Evolutionary conservation across 306 rosid genomes (phyloP), one percentile per base, ranked within the genome.

Genomic region (Vigna angularis): DNA sequence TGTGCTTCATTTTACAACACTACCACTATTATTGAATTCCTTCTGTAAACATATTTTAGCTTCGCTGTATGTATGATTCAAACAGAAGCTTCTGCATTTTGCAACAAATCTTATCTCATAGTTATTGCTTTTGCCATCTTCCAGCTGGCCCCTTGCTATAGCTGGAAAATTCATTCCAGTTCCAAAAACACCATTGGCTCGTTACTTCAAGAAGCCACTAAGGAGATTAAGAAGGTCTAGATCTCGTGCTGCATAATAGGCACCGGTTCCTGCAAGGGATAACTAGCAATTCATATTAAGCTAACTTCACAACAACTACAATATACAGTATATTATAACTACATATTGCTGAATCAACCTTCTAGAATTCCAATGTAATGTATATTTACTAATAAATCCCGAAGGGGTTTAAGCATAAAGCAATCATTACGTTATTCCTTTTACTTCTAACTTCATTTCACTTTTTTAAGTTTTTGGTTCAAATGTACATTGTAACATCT

Each of bases 61-160:
- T 7, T 12, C 36, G 44, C 28, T 9, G 3, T 63, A 64, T 9
- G 3, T 63, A 64, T 17, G 11, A 65, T 64, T 78, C n/a, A 73
- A 22, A 64, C 28, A 3, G 13, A 52, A 57, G 20, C 55, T 73
- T 64, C 13, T 14, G 2, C 69, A 65, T 55, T 81, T 38, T 67
- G 59, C 16, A 1, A 65, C n/a, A 9, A 17, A 12, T 9, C 38
- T 7, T 50, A 62, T 22, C 55, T 76, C 72, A 57, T 77, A 63
- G 63, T 72, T 40, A 81, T 50, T 10, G 64, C 8, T 52, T 75
- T 74, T 73, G 44, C 10, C 63, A 74, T 79, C 6, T 68, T n/a
- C 58, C 92, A 92, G 98, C 61, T 95, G 98, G 98, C 98, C 98
- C 70, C 97, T 95, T 75, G 97, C 98, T 61, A 3, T 88, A 34